Base-by-base conservation (phyloP, 2,329 filamentous ascomycete genomes). In the Chalaropsis ovoidea region DNA sequence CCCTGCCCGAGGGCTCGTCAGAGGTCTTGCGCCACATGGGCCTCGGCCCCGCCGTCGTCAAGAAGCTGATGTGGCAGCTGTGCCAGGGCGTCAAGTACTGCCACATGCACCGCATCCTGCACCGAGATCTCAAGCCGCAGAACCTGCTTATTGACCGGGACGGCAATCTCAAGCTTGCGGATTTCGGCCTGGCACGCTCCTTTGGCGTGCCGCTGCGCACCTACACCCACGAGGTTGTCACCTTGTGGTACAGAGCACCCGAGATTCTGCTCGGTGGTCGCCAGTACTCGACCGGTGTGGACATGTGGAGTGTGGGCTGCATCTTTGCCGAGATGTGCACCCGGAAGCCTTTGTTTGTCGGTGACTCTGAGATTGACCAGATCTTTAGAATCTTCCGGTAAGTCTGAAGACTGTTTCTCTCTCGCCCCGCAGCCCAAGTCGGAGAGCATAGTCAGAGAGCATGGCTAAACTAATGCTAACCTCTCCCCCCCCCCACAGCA, bases 321-420 rank as follows among this genome's bases (percentile, higher is more conserved):
- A 96, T 96, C 76, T 95, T 96, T 75, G 91, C 92, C 10, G 91
- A 96, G 76, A 96, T 96, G 92, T 95, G 90, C 77, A 96, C 91
- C 1, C 85, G 90, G 72, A 95, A 95, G 77, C 90, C 91, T 4
- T 80, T 96, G 54, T 96, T 96, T 79, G 90, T 91, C 13, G 91
- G 91, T 67, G 91, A 96, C 74, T 94, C 89, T 87, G 76, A 77
- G 63, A 77, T 77, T 72, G 76, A 77, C 67, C 75, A 77, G 69
- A 77, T 77, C 69, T 77, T 77, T 70, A 77, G 75, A 68, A 77
- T 77, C 74, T 96, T 96, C 86, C 84, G 86, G 89, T 66, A 43
- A 19, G 64, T 60, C n/a, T 45, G 11, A n/a, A 35, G 17, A 63
- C 27, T 27, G 43, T 47, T 15, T 47, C 17, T n/a, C 17, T 3